These are phyloP conservation scores for Dendrostoma leiphaemia DNA, from an alignment of 2,329 filamentous ascomycete species.

Conservation along the genomic window DNA sequence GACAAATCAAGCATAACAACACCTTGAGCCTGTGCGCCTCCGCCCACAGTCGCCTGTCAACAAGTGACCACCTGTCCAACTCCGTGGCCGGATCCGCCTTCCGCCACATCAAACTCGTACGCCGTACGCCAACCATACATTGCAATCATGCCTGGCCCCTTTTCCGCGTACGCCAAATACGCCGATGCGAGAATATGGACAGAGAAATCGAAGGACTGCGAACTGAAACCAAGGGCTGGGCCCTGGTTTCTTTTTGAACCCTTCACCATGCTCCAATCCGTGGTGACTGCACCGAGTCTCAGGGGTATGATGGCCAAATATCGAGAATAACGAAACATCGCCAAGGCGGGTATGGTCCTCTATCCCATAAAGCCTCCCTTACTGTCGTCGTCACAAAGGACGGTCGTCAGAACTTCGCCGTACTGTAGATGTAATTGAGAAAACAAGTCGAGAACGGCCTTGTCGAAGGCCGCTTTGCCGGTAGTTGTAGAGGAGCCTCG, in stretches of 20 bases:
- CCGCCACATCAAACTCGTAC: slow-evolving; percentile 6
- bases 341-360: slow-evolving; percentile 1
- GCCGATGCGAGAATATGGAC: not conserved
- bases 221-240: slow-evolving; percentile 9
- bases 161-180: slow-evolving; percentile 12
- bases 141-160: slow-evolving; percentile 13
- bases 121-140: slow-evolving; percentile 15
- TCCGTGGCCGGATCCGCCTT: slow-evolving; percentile 9
- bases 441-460: not conserved
- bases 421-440: not conserved
- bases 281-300: slow-evolving; percentile 5
- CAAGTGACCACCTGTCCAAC: slow-evolving; percentile 12
- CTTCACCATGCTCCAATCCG: slow-evolving; percentile 11
- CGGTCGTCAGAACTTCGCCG: not conserved
- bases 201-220: slow-evolving; percentile 1
- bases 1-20: not conserved
- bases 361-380: not conserved
- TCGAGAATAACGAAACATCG: slow-evolving; percentile 7
- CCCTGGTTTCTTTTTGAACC: slow-evolving; percentile 15
- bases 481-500: not conserved
- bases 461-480: too few relatives aligned
- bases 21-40: not conserved
- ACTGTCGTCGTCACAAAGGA: slow-evolving; percentile 10
- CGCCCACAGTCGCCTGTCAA: not conserved
- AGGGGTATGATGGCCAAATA: slow-evolving; percentile 14